Evolutionary conservation across 2,329 filamentous ascomycete genomes (phyloP).

Genomic region (Xylariaceae sp.): DNA sequence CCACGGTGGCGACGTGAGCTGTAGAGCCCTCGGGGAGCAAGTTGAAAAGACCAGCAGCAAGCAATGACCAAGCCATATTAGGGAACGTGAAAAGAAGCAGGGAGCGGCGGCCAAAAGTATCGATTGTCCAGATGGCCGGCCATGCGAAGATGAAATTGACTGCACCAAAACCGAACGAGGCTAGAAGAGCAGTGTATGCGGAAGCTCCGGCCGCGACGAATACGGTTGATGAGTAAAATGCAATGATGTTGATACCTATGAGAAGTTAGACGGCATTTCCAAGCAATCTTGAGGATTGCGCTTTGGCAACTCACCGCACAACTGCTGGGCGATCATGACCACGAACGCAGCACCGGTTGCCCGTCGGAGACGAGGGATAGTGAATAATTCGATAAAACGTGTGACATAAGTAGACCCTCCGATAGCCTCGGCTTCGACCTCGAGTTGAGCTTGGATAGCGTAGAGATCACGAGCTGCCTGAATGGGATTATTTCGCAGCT

Average conservation of each 20-base stretch:
- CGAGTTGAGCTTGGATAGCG: conserved; percentile 68
- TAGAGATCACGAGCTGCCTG: conserved; percentile 67
- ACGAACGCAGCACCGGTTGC: conserved; percentile 78
- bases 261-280: neutral
- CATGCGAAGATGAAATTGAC: conserved; percentile 70
- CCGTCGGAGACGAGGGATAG: conserved; percentile 69
- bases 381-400: conserved; percentile 70
- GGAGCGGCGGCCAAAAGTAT: conserved; percentile 67
- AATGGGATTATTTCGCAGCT: conserved; percentile 60
- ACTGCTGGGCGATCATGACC: conserved; percentile 80
- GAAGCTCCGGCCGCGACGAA: conserved; percentile 62
- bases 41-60: conserved; percentile 65
- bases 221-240: conserved; percentile 73
- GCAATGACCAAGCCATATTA: conserved; percentile 71
- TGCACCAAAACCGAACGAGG: conserved; percentile 70
- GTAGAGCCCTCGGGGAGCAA: conserved; percentile 46
- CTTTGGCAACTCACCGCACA: conserved; percentile 54
- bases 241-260: conserved; percentile 69
- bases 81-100: conserved; percentile 70
- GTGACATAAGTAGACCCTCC: conserved; percentile 61
- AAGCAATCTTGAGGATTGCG: neutral
- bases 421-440: conserved; percentile 61
- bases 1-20: conserved; percentile 52
- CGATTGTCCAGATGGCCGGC: conserved; percentile 69
- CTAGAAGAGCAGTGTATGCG: conserved; percentile 61